phyloP scores from a whole-genome alignment of 768 basidiomycete genomes.

The Rhizopogon vulgaris region DNA sequence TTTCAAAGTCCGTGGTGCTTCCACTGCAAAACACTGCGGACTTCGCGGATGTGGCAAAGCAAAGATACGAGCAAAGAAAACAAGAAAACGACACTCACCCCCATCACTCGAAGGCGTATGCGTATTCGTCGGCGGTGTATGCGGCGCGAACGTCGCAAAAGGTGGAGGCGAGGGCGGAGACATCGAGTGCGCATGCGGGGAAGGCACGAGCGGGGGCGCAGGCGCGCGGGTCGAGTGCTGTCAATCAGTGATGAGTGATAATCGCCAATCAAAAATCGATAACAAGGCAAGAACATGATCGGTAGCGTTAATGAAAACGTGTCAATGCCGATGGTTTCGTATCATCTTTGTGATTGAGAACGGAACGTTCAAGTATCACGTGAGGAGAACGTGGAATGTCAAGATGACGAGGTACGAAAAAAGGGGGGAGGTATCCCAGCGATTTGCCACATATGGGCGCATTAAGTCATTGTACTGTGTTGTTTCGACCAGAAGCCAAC shows the following conservation, averaged over 20 bases:
- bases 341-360: background rate
- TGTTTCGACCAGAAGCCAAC: background rate
- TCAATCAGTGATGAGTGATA: background rate
- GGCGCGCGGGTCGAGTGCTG: slow-evolving; percentile 11
- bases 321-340: background rate
- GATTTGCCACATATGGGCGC: background rate
- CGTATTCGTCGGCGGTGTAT: slow-evolving; percentile 18
- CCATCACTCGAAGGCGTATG: slow-evolving; percentile 21
- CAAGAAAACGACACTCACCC: slow-evolving; percentile 15
- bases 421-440: no score
- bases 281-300: background rate
- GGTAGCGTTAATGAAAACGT: background rate
- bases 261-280: background rate
- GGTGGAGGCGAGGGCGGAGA: slow-evolving; percentile 15
- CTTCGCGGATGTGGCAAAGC: background rate
- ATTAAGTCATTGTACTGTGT: background rate
- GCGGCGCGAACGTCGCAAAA: slow-evolving; percentile 8
- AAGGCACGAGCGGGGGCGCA: background rate
- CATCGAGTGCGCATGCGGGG: slow-evolving; percentile 7
- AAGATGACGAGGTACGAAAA: background rate
- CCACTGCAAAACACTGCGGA: background rate
- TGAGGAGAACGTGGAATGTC: background rate
- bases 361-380: background rate
- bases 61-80: background rate
- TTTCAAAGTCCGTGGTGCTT: background rate